Percentiles rank a stretch among this genome's conserved stretches.
Evolutionary conservation across 2,329 filamentous ascomycete species (phyloP).

Genomic region (Aureobasidium sp.): DNA sequence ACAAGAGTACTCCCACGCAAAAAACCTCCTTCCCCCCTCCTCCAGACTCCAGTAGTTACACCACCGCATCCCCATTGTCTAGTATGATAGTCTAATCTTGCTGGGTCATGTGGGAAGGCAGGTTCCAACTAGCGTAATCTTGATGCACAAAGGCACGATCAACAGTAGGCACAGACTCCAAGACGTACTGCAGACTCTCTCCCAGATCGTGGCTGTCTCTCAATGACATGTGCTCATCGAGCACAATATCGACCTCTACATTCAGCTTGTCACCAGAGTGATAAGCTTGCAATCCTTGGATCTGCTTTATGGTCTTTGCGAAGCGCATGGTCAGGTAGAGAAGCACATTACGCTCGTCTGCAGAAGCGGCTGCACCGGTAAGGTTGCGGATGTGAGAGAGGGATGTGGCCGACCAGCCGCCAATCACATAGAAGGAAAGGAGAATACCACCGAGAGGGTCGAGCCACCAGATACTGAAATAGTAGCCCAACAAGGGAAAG

Average conservation of each 20-base stretch:
- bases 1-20: not conserved
- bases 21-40: not conserved
- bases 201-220: slow-evolving; percentile 75
- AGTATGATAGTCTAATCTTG: slow-evolving; percentile 23
- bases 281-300: slow-evolving; percentile 77
- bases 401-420: slow-evolving; percentile 69
- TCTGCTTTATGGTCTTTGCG: slow-evolving; percentile 75
- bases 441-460: slow-evolving; percentile 71
- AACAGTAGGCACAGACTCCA: slow-evolving; percentile 75
- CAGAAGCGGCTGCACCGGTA: slow-evolving; percentile 67
- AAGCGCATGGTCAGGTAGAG: slow-evolving; percentile 92
- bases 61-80: no score
- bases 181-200: slow-evolving; percentile 72
- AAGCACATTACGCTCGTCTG: slow-evolving; percentile 75
- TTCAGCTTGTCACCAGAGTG: slow-evolving; percentile 80
- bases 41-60: not conserved
- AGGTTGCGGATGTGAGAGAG: slow-evolving; percentile 72
- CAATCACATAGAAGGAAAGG: slow-evolving; percentile 70
- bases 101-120: slow-evolving; percentile 44
- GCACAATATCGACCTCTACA: slow-evolving; percentile 74
- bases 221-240: slow-evolving; percentile 66
- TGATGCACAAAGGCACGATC: slow-evolving; percentile 47
- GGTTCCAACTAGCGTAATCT: slow-evolving; percentile 43
- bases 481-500: slow-evolving; percentile 75
- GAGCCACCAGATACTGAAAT: slow-evolving; percentile 72